These are phyloP conservation scores for Cordyceps fumosorosea DNA, from an alignment of 2,329 filamentous ascomycete species.

Conservation along the genomic window DNA sequence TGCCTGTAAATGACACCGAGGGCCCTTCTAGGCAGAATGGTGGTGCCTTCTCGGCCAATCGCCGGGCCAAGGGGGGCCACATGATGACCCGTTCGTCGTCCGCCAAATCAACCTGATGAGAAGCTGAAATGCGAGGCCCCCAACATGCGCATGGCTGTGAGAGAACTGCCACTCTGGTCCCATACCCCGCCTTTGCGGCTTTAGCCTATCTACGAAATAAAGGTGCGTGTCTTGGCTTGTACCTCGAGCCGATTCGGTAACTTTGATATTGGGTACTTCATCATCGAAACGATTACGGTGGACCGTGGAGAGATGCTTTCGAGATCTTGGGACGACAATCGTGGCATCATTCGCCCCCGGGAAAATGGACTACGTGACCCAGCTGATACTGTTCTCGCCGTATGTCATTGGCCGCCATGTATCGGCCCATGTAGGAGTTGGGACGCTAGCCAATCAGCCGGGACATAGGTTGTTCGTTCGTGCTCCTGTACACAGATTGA, in stretches of 20 bases:
- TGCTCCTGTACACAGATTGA: too few relatives aligned
- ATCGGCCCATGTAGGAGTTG: conserved; percentile 20
- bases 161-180: conserved; percentile 17
- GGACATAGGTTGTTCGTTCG: too few relatives aligned
- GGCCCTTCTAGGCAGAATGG: neutral
- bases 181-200: conserved; percentile 20
- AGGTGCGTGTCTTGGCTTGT: too few relatives aligned
- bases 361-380: conserved; percentile 24
- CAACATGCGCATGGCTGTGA: conserved; percentile 15
- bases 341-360: conserved; percentile 13
- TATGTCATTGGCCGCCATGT: neutral
- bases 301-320: conserved; percentile 18
- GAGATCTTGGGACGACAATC: conserved; percentile 17
- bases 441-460: neutral
- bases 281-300: conserved; percentile 17
- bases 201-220: conserved; percentile 15
- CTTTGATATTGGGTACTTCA: conserved; percentile 16
- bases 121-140: conserved; percentile 25
- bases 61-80: neutral
- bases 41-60: neutral
- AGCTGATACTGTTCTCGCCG: conserved; percentile 23
- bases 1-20: neutral
- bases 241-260: neutral
- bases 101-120: conserved; percentile 25
- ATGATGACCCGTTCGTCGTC: neutral